Base-by-base conservation (phyloP, 495 filamentous ascomycete species). In the Lindgomyces ingoldianus region DNA sequence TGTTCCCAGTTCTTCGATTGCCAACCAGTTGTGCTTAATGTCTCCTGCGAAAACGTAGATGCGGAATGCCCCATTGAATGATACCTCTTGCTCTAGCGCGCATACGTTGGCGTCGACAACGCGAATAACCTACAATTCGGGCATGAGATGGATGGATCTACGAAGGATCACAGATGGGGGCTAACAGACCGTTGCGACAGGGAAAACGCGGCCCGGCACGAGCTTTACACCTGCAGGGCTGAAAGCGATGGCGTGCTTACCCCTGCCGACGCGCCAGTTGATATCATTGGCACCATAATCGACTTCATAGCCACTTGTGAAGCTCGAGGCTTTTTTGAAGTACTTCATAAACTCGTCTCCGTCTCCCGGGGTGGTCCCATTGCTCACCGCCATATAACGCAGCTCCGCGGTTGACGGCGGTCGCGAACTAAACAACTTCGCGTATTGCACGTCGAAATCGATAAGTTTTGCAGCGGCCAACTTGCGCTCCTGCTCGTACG, bases 281-380 rank as follows among this genome's bases (percentile, higher is more conserved):
- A 52, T 18, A 4, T 19, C 49, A 52, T 52, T 52, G 4, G 49
- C 19, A 19, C 49, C 49, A 19, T 52, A 52, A 52, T 52, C 19
- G 19, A 52, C 49, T 19, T 52, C 49, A 52, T 52, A 52, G 21
- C 49, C 49, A 29, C 49, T 52, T 8, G 49, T 52, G 49, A 52
- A 52, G 19, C 49, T 52, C 49, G 49, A 4, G 19, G 49, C 49
- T 19, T 4, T 52, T 19, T 19, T 4, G 49, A 8, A 19, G 49
- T 8, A 19, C 49, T 52, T 29, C 21, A 52, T 29, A 52, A 52
- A 52, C 49, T 52, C 49, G 4, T 4, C 19, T 24, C 19, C 49
- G 4, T 29, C 49, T 4, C 49, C 49, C 49, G 24, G 4, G 19
- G 49, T 8, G 11, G 4, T 52, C 49, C 19, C 49, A 4, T 52